Base-by-base conservation (phyloP, 2,329 filamentous ascomycete genomes). In the Penicillium sp. region DNA sequence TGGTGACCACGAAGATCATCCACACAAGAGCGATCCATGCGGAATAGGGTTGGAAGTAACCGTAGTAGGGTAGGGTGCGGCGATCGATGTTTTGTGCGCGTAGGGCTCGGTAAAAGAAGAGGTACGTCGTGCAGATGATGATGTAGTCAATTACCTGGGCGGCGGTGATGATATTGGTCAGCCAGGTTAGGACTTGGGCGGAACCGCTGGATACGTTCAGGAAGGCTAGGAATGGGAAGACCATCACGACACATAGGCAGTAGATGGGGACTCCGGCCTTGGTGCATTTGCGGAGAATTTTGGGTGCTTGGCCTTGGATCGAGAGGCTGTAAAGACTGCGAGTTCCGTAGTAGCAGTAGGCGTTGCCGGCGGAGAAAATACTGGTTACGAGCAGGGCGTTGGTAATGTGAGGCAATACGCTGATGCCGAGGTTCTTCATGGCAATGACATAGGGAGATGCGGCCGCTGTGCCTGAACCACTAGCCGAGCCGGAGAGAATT, bases 81-180 rank as follows among this genome's bases (percentile, higher is more conserved):
- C 87, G 80, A 58, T 82, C 80, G 18, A 90, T 74, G 1, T 85
- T 85, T 63, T 91, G 88, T 0, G 78, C 84, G 30, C 78, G 73
- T 44, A 87, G 79, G 0, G 88, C 87, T 31, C 82, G 82, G 68
- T 85, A 76, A 69, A 89, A 92, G 58, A 80, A 81, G 46, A 90
- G 69, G 67, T 88, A 91, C 0, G 86, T 85, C 39, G 83, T 75
- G 67, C 80, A 84, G 64, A 88, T 86, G 56, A 83, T 80, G 3
- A 62, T 52, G 44, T 60, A 65, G 42, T 60, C 54, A 24, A 65
- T 58, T n/a, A 66, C 44, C 11, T 49, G 52, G 14, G 46, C 51
- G 7, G 79, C 81, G 7, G 81, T 84, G 64, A 83, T 78, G 8
- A 86, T 71, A 55, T 76, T 79, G 56, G 79, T 73, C 45, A 85